phyloP scores from a whole-genome alignment of 495 filamentous ascomycete genomes.

The Aspergillus conjunctus region DNA sequence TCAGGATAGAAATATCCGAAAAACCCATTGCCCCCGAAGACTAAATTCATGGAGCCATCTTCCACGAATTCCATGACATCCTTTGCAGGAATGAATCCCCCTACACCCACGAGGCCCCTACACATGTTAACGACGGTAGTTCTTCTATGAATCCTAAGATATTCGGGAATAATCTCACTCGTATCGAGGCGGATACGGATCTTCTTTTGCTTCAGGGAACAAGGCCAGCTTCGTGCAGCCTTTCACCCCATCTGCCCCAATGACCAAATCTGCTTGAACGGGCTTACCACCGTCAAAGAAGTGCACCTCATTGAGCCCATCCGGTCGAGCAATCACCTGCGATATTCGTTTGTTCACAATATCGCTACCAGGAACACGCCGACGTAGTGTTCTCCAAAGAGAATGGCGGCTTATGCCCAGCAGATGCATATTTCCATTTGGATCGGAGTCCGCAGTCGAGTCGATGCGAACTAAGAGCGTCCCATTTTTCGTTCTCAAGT shows the following conservation, averaged over 20 bases:
- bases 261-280: conserved; percentile 53
- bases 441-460: conserved; percentile 12
- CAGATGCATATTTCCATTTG: conserved; percentile 29
- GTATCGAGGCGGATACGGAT: conserved; percentile 43
- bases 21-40: conserved; percentile 57
- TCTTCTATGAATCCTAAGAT: neutral
- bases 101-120: conserved; percentile 55
- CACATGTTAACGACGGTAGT: neutral
- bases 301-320: conserved; percentile 26
- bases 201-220: conserved; percentile 39
- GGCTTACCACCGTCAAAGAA: conserved; percentile 37
- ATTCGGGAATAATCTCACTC: conserved; percentile 24
- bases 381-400: conserved; percentile 38
- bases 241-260: conserved; percentile 64
- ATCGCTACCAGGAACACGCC: conserved; percentile 32
- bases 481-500: conserved; percentile 43
- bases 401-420: conserved; percentile 39
- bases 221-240: conserved; percentile 50
- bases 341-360: conserved; percentile 35
- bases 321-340: conserved; percentile 23
- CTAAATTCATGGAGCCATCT: conserved; percentile 53
- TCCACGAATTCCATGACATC: conserved; percentile 29
- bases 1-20: conserved; percentile 56
- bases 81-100: conserved; percentile 50
- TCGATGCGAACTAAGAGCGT: conserved; percentile 32